A percentile compares a stretch with the other conserved stretches of the same genome.
Evolutionary conservation across 2,329 filamentous ascomycete species (phyloP).

Genomic region (Calonectria crousiana): DNA sequence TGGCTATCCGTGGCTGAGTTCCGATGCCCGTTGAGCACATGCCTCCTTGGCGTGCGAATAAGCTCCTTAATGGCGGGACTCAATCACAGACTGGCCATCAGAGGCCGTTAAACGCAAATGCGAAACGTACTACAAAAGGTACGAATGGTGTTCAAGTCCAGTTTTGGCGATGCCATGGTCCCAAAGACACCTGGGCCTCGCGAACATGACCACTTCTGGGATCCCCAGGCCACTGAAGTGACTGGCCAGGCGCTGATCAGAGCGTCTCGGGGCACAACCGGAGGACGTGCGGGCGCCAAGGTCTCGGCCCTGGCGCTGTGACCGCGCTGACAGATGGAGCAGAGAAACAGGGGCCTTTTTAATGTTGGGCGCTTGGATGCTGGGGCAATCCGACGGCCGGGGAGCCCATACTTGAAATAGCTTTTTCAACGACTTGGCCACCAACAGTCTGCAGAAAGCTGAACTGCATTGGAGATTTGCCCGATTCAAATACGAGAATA

Average conservation of each 20-base stretch:
- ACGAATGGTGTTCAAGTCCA: not conserved
- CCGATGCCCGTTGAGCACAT: not conserved
- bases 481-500: too few relatives aligned
- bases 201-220: not conserved
- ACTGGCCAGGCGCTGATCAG: not conserved
- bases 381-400: not conserved
- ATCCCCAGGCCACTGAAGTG: not conserved
- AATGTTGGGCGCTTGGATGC: not conserved
- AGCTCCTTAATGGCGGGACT: not conserved
- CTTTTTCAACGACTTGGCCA: not conserved
- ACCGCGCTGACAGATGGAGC: not conserved
- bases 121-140: not conserved
- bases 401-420: not conserved
- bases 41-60: not conserved
- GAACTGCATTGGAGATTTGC: not conserved
- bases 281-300: not conserved
- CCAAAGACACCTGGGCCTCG: not conserved
- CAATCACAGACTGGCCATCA: not conserved
- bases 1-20: not conserved
- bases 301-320: not conserved
- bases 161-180: not conserved
- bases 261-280: not conserved
- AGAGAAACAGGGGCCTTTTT: not conserved
- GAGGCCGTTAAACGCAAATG: not conserved
- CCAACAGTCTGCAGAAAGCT: not conserved